Evolutionary conservation across 2,329 filamentous ascomycete species (phyloP).

Genomic region (Beauveria medogensis): DNA sequence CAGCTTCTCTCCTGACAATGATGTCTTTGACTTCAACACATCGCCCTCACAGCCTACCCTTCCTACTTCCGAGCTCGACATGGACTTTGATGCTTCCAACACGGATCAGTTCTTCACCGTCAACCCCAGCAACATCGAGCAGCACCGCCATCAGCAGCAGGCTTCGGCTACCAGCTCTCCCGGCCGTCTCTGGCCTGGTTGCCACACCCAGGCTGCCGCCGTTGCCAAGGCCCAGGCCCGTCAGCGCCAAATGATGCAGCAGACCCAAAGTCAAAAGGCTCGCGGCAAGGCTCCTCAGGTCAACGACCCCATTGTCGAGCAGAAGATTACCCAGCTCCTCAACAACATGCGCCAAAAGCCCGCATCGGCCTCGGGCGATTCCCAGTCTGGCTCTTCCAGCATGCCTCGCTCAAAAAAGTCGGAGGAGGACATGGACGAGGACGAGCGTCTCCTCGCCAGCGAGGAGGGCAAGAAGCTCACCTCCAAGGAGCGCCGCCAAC

Average conservation of each 20-base stretch:
- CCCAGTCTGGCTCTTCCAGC: slow-evolving; percentile 50
- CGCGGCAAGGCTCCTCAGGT: slow-evolving; percentile 44
- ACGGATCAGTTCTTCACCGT: slow-evolving; percentile 60
- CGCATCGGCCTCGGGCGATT: slow-evolving; percentile 37
- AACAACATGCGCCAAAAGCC: slow-evolving; percentile 83
- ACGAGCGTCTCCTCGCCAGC: slow-evolving; percentile 86
- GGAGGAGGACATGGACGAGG: slow-evolving; percentile 97
- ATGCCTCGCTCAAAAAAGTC: slow-evolving; percentile 77
- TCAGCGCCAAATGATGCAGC: slow-evolving; percentile 51
- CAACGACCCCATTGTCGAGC: slow-evolving; percentile 68
- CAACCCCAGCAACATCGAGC: slow-evolving; percentile 67
- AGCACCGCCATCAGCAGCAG: slow-evolving; percentile 22
- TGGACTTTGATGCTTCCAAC: slow-evolving; percentile 40
- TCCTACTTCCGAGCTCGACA: slow-evolving; percentile 58
- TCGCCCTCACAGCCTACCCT: slow-evolving; percentile 52
- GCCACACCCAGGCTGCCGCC: slow-evolving; percentile 82
- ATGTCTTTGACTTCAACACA: slow-evolving; percentile 66
- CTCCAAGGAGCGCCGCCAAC: slow-evolving; percentile 91
- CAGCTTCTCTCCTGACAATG: slow-evolving; percentile 52
- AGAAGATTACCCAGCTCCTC: slow-evolving; percentile 87
- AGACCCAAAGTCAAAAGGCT: slow-evolving; percentile 34
- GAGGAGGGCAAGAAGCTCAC: slow-evolving; percentile 99
- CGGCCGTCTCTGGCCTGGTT: slow-evolving; percentile 81
- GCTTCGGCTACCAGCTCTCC: slow-evolving; percentile 37
- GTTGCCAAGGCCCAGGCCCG: slow-evolving; percentile 60